A percentile compares a stretch with the other conserved stretches of the same genome.
Conservation (phyloP, 2,329 filamentous ascomycete genomes). For the Hypoxylon sp. region DNA sequence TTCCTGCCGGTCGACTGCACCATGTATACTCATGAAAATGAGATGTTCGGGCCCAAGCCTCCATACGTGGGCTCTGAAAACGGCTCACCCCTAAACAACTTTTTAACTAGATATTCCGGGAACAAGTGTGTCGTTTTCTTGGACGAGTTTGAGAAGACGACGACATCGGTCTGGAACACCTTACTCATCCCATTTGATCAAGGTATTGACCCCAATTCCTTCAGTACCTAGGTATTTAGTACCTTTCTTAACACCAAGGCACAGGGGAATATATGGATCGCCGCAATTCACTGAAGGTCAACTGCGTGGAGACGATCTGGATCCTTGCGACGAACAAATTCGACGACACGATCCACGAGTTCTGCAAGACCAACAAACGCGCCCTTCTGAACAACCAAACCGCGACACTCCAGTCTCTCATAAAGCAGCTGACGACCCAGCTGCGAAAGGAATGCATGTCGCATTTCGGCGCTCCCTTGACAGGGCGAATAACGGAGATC, state of each 20-base stretch:
- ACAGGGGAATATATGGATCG: conserved; percentile 51
- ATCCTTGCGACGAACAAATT: conserved; percentile 57
- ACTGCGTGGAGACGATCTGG: conserved; percentile 58
- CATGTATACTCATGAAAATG: conserved; percentile 47
- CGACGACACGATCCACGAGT: conserved; percentile 51
- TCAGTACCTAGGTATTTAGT: neutral
- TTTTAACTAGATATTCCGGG: conserved; percentile 49
- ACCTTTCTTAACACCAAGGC: conserved; percentile 7
- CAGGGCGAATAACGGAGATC: conserved; percentile 32
- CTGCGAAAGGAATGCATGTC: conserved; percentile 25
- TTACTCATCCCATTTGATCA: conserved; percentile 55
- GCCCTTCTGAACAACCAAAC: conserved; percentile 18
- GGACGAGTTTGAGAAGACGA: conserved; percentile 62
- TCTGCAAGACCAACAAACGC: conserved; percentile 44
- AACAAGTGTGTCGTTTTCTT: conserved; percentile 55
- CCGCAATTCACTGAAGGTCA: conserved; percentile 45
- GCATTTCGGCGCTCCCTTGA: conserved; percentile 27
- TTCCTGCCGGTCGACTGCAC: conserved; percentile 53
- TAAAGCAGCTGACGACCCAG: conserved; percentile 15
- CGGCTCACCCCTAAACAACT: conserved; percentile 57
- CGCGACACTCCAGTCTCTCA: conserved; percentile 21
- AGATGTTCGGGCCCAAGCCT: conserved; percentile 53
- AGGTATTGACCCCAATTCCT: conserved; percentile 42
- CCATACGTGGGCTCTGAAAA: conserved; percentile 48
- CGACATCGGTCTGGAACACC: conserved; percentile 51